Evolutionary conservation across 192 early-diverging fungal species (phyloP).

Genomic region (Mortierella alpina): DNA sequence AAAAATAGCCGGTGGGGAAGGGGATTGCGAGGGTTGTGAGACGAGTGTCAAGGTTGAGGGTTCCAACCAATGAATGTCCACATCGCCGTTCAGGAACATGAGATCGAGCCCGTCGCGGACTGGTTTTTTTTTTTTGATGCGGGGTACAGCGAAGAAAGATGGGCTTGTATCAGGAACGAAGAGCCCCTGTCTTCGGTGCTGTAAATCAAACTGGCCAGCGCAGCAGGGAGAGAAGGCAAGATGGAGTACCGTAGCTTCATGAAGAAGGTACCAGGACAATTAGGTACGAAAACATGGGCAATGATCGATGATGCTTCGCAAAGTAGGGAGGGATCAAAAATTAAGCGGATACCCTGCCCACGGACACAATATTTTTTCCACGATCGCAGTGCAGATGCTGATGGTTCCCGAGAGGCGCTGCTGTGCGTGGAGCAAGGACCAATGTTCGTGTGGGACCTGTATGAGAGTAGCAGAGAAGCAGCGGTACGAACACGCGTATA

Average conservation of each 20-base stretch:
- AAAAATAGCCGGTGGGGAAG: not conserved
- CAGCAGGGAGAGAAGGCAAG: too few relatives aligned
- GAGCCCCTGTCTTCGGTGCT: too few relatives aligned
- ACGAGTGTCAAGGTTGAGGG: not conserved
- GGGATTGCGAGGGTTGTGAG: not conserved
- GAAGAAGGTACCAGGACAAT: too few relatives aligned
- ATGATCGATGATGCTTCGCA: not conserved
- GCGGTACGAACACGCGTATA: too few relatives aligned
- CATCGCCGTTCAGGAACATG: conserved; percentile 4
- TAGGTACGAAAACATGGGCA: too few relatives aligned
- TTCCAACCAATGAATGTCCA: conserved; percentile 32
- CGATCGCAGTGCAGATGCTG: not conserved
- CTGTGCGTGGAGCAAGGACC: not conserved
- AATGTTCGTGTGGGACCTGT: not conserved
- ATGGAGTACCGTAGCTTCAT: too few relatives aligned
- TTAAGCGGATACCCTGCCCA: not conserved
- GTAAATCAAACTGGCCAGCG: too few relatives aligned
- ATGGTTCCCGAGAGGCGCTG: not conserved
- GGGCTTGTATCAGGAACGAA: not conserved
- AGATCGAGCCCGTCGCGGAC: conserved; percentile 9
- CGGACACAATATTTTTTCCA: conserved; percentile 4
- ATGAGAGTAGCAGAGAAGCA: too few relatives aligned
- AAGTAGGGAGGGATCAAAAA: not conserved
- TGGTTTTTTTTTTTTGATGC: not conserved
- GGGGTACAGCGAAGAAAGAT: conserved; percentile 3